Percentiles rank a stretch among this genome's conserved stretches.
phyloP scores from a whole-genome alignment of 2,329 filamentous ascomycete genomes.

The Coccinonectria pachysandricola region DNA sequence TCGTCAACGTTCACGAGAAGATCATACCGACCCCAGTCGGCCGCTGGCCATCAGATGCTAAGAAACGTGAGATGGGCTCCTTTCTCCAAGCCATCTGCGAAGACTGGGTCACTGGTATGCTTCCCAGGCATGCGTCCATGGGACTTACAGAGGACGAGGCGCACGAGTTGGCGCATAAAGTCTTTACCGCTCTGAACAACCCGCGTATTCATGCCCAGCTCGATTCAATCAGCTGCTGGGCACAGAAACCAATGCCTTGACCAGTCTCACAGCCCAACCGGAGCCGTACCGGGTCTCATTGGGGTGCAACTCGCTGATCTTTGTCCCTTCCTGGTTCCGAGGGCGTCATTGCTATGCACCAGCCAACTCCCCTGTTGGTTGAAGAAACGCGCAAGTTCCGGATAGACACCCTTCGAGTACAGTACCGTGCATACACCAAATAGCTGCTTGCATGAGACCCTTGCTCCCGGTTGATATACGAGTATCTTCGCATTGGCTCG shows the following conservation, averaged over 20 bases:
- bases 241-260: constrained; percentile 25
- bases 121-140: constrained; percentile 23
- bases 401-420: too few relatives aligned
- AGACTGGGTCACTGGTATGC: constrained; percentile 24
- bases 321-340: too few relatives aligned
- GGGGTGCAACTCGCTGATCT: too few relatives aligned
- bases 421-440: too few relatives aligned
- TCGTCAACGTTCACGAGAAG: constrained; percentile 21
- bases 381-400: too few relatives aligned
- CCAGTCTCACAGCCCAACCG: too few relatives aligned
- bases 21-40: constrained; percentile 25
- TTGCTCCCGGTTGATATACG: too few relatives aligned
- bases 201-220: constrained; percentile 23
- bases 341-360: too few relatives aligned
- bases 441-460: too few relatives aligned
- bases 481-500: too few relatives aligned
- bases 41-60: constrained; percentile 26
- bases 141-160: constrained; percentile 26
- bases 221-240: constrained; percentile 29
- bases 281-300: too few relatives aligned
- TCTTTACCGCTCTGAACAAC: constrained; percentile 23
- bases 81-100: constrained; percentile 26
- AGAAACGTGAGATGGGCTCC: constrained; percentile 27
- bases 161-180: constrained; percentile 19
- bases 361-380: too few relatives aligned